phyloP scores from a whole-genome alignment of 306 rosid genomes.

The Delonix regia region DNA sequence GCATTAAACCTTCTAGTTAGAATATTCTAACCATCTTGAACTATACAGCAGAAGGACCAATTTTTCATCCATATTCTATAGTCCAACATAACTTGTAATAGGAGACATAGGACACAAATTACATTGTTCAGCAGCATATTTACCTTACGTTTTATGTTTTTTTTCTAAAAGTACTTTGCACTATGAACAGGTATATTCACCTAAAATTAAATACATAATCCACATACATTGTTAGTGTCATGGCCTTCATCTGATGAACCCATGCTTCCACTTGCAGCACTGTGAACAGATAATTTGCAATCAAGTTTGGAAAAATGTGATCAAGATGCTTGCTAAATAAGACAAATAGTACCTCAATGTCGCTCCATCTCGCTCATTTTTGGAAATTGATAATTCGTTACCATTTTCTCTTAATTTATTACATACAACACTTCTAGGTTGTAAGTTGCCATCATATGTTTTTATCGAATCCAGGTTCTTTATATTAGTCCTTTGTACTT shows the following conservation, averaged over 20 bases:
- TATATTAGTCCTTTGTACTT: constrained; percentile 32
- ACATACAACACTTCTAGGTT: constrained; percentile 19
- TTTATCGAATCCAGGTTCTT: constrained; percentile 26
- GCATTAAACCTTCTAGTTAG: background rate
- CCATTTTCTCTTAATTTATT: constrained; percentile 31
- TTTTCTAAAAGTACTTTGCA: too few species aligned
- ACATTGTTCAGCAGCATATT: background rate
- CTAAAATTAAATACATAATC: constrained; percentile 4
- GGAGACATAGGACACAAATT: constrained; percentile 9
- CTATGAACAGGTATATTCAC: background rate
- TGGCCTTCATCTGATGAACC: constrained; percentile 41
- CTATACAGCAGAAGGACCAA: background rate
- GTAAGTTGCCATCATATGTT: constrained; percentile 31
- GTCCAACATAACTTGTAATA: background rate
- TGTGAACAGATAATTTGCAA: constrained; percentile 20
- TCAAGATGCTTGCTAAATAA: constrained; percentile 9
- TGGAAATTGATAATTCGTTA: constrained; percentile 27
- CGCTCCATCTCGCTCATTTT: constrained; percentile 27
- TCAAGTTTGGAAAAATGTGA: constrained; percentile 30
- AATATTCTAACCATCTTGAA: constrained; percentile 27
- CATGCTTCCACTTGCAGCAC: constrained; percentile 38
- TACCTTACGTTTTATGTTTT: too few species aligned
- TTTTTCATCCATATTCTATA: background rate
- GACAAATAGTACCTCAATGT: constrained; percentile 48
- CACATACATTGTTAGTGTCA: constrained; percentile 45